Percentiles rank a stretch among this genome's conserved stretches.
Evolutionary conservation across 805 yeast species (phyloP).

Genomic region (Wickerhamomyces xylosicus): DNA sequence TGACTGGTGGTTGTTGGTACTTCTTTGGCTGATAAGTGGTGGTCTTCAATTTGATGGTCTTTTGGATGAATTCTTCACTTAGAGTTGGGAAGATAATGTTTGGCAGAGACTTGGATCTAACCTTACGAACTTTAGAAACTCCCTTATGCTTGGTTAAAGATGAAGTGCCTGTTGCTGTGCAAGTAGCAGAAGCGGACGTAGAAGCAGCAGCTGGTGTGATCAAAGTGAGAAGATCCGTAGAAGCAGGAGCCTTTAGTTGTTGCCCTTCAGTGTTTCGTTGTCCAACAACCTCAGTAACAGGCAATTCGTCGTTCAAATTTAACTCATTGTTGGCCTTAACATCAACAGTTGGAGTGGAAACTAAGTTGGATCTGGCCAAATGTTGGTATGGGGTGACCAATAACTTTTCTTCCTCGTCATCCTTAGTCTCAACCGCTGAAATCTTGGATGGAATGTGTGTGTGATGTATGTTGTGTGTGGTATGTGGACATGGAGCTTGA

Average conservation of each 20-base stretch:
- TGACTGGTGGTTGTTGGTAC: constrained; percentile 71
- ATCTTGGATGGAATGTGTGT: constrained; percentile 4
- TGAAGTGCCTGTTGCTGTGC: constrained; percentile 2
- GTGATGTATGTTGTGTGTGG: neutral
- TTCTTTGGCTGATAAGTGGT: constrained; percentile 16
- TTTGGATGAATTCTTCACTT: constrained; percentile 10
- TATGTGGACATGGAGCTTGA: constrained; percentile 7
- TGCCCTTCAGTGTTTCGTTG: no score
- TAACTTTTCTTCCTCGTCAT: constrained; percentile 10
- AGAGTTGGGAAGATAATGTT: constrained; percentile 12
- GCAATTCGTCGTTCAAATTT: constrained; percentile 1
- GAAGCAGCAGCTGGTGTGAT: constrained; percentile 4
- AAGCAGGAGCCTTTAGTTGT: neutral
- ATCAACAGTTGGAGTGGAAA: constrained; percentile 8
- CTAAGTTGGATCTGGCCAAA: constrained; percentile 5
- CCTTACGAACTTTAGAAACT: constrained; percentile 14
- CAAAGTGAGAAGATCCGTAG: neutral
- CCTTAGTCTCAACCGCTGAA: constrained; percentile 6
- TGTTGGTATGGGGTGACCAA: constrained; percentile 3
- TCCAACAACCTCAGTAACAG: constrained; percentile 2
- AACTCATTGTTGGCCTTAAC: constrained; percentile 1
- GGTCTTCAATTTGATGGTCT: constrained; percentile 17
- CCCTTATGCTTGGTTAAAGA: constrained; percentile 1
- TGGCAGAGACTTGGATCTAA: constrained; percentile 20
- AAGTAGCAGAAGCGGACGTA: constrained; percentile 2